These are phyloP conservation scores for Hanseniaspora mollemarum DNA, from an alignment of 805 yeast species.

Conservation along the genomic window DNA sequence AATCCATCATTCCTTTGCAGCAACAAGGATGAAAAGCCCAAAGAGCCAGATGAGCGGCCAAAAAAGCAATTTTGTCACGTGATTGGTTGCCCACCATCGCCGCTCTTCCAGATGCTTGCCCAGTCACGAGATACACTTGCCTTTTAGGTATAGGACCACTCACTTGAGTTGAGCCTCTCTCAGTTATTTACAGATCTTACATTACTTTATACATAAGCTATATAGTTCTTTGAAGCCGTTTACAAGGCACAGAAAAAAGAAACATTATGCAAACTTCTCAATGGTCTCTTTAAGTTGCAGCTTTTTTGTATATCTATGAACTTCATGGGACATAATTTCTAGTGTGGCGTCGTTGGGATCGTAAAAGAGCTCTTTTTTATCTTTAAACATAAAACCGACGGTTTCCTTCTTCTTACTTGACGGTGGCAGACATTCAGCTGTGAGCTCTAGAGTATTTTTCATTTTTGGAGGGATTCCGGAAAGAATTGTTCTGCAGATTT, in stretches of 20 bases:
- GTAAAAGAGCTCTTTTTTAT: slow-evolving; percentile 55
- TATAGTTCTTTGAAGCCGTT: slow-evolving; percentile 9
- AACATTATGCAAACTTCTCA: slow-evolving; percentile 27
- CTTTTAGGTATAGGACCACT: too few species aligned
- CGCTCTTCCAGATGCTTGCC: neutral
- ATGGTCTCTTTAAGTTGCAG: slow-evolving; percentile 65
- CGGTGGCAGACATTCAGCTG: slow-evolving; percentile 47
- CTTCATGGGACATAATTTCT: slow-evolving; percentile 49
- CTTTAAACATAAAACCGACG: slow-evolving; percentile 68
- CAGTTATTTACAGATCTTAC: neutral
- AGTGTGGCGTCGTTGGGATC: slow-evolving; percentile 51
- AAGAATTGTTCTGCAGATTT: slow-evolving; percentile 66
- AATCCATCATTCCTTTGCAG: too few species aligned
- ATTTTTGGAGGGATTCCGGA: slow-evolving; percentile 69
- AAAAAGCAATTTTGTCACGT: neutral
- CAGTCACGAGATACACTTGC: too few species aligned
- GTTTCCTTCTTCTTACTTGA: slow-evolving; percentile 25
- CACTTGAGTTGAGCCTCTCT: too few species aligned
- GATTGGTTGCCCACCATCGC: neutral
- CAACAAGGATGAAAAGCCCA: neutral
- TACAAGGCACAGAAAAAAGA: too few species aligned
- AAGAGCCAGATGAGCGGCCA: neutral
- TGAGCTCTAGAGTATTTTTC: slow-evolving; percentile 48
- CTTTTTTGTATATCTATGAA: slow-evolving; percentile 75
- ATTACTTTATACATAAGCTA: neutral